Evolutionary conservation across 805 yeast species (phyloP), one percentile per base, ranked within the genome.

Genomic region (Ogataea glucozyma): DNA sequence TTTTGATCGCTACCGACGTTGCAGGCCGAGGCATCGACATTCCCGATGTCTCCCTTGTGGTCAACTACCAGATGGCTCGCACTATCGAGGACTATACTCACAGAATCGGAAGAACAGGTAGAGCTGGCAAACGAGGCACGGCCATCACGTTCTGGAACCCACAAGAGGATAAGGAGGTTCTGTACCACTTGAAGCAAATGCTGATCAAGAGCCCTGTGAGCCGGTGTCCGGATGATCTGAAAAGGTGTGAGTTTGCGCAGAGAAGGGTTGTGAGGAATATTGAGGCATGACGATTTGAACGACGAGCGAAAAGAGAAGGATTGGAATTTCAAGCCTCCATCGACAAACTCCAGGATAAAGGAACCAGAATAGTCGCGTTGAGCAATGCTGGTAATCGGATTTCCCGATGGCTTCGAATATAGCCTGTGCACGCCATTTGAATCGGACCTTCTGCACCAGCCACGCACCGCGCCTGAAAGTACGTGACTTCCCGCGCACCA

Each of bases 1-100:
- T 87, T 6, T 65, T 91, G 31, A 81, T 91, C 13, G 98, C 97
- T 3, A 93, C 98, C 0, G 97, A 91, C 61, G 88, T 91, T 18
- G 97, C 97, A 0, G 95, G 96, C 3, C 78, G 99, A 67, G 99
- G 99, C 60, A 78, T 91, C 33, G 98, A 93, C 63, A 81, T 91
- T n/a, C 83, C 88, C 1, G 76, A 86, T 52, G 95, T 91, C 6
- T 79, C 93, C 0, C 61, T 90, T 26, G 98, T 91, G 8, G 63
- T 93, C 16, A 93, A 91, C 61, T 90, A 75, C 58, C 96, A 91
- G 53, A 83, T 90, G 90, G 68, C 89, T 8, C 77, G 73, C 48
- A 71, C 72, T 24, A 76, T 89, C 33, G 97, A 89, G 49, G 90
- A 85, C 46, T 91, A 89, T 54, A 78, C 91, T 14, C 99, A 91